phyloP scores from a whole-genome alignment of 106 monocot species.

The Alisma plantagoaquatica region DNA sequence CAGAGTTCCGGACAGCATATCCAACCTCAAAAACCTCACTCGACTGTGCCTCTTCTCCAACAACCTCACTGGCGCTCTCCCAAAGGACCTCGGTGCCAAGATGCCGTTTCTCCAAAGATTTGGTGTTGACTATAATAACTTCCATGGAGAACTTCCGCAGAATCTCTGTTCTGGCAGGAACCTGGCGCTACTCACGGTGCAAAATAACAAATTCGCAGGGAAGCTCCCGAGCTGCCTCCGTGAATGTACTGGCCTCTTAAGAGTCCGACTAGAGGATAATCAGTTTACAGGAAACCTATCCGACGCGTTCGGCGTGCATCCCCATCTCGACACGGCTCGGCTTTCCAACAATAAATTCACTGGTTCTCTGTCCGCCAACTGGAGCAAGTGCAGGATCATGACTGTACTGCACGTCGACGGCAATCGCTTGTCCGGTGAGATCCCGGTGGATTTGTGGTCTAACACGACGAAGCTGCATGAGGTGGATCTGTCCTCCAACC shows the following conservation, averaged over 20 bases:
- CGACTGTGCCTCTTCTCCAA: conserved; percentile 28
- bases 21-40: background rate
- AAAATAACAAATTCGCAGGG: conserved; percentile 47
- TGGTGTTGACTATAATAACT: no score
- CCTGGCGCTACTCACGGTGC: no score
- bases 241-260: conserved; percentile 26
- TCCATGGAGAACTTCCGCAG: no score
- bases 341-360: no score
- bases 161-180: no score
- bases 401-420: no score
- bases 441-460: conserved; percentile 31
- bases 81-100: conserved; percentile 26
- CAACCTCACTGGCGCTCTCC: conserved; percentile 41
- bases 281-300: conserved; percentile 62
- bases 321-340: no score
- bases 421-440: no score
- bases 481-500: no score
- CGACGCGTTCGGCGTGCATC: conserved; percentile 25
- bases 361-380: no score
- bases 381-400: no score
- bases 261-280: conserved; percentile 40
- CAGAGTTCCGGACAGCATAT: background rate
- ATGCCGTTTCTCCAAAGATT: conserved; percentile 12
- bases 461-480: no score
- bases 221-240: conserved; percentile 41